phyloP scores from a whole-genome alignment of 768 basidiomycete species.

The Tylopilus cervinicoccineus region DNA sequence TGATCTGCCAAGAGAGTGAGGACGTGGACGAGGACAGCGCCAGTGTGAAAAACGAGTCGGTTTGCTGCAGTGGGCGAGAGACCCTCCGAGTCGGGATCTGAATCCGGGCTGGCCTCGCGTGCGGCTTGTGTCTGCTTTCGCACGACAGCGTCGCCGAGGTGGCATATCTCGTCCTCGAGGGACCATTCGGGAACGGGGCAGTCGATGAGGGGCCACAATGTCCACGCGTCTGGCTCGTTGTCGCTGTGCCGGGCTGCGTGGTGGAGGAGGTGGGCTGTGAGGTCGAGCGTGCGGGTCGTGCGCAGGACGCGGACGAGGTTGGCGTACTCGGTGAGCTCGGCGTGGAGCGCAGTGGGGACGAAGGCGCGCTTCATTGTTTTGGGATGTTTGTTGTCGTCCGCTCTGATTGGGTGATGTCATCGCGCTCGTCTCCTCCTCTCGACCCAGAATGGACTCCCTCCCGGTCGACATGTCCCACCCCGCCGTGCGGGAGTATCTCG shows the following conservation, averaged over 20 bases:
- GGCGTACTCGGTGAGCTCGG: slow-evolving; percentile 64
- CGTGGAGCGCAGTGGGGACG: slow-evolving; percentile 54
- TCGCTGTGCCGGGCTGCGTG: slow-evolving; percentile 17
- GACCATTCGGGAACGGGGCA: slow-evolving; percentile 66
- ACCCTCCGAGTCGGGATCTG: slow-evolving; percentile 24
- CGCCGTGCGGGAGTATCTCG: slow-evolving; percentile 59
- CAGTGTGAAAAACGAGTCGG: slow-evolving; percentile 40
- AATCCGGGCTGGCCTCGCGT: slow-evolving; percentile 21
- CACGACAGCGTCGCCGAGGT: slow-evolving; percentile 40
- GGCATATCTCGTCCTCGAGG: slow-evolving; percentile 62
- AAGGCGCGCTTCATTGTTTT: slow-evolving; percentile 27
- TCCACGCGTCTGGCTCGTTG: slow-evolving; percentile 51
- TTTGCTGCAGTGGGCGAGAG: slow-evolving; percentile 27
- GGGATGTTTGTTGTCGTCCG: slow-evolving; percentile 1
- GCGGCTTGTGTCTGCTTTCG: slow-evolving; percentile 10
- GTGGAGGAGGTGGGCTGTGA: slow-evolving; percentile 47
- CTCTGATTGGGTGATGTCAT: slow-evolving; percentile 15
- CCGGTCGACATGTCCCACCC: slow-evolving; percentile 60
- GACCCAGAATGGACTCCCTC: slow-evolving; percentile 45
- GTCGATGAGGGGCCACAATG: slow-evolving; percentile 75
- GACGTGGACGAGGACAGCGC: slow-evolving; percentile 46
- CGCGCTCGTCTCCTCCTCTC: not conserved
- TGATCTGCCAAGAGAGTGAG: slow-evolving; percentile 54
- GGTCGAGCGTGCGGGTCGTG: slow-evolving; percentile 52
- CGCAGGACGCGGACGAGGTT: slow-evolving; percentile 63